A percentile compares a stretch with the other conserved stretches of the same genome.
These are phyloP conservation scores for Pythium oligandrum DNA, from an alignment of 352 stramenopile genomes.

Conservation along the genomic window DNA sequence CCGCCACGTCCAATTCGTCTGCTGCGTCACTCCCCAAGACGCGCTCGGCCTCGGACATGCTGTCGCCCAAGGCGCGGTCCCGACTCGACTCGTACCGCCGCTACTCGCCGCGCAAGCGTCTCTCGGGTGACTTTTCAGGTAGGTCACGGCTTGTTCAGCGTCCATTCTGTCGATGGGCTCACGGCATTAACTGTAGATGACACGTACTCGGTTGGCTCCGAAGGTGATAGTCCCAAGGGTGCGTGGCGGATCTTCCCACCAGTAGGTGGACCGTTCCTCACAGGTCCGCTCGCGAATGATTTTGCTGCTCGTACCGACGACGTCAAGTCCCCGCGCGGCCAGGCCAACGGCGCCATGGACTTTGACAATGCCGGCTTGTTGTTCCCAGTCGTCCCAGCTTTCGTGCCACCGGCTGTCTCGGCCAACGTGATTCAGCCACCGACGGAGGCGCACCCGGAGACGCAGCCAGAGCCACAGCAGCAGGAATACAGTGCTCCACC, in stretches of 20 bases:
- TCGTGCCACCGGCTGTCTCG: slow-evolving; percentile 14
- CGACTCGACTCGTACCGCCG: slow-evolving; percentile 18
- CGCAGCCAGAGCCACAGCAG: slow-evolving; percentile 9
- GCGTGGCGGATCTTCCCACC: slow-evolving; percentile 24
- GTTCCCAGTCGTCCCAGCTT: slow-evolving; percentile 30
- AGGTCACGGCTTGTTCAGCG: neutral
- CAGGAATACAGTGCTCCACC: neutral
- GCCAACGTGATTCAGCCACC: slow-evolving; percentile 16
- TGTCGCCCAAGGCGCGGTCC: slow-evolving; percentile 12
- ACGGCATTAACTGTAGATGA: slow-evolving; percentile 14
- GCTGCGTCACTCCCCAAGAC: slow-evolving; percentile 2
- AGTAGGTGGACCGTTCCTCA: slow-evolving; percentile 31
- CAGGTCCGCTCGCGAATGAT: slow-evolving; percentile 30
- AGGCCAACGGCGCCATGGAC: slow-evolving; percentile 20
- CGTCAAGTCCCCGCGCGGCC: slow-evolving; percentile 24
- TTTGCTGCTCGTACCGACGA: slow-evolving; percentile 15
- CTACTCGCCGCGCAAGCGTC: slow-evolving; percentile 19
- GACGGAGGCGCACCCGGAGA: slow-evolving; percentile 7
- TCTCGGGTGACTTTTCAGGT: slow-evolving; percentile 20
- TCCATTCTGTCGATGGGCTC: neutral
- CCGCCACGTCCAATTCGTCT: neutral
- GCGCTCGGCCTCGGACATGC: slow-evolving; percentile 1
- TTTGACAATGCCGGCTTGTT: slow-evolving; percentile 28
- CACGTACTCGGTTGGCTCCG: slow-evolving; percentile 30
- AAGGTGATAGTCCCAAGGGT: slow-evolving; percentile 27